Evolutionary conservation across 2,329 filamentous ascomycete species (phyloP), one percentile per base, ranked within the genome.

Genomic region (Sphaerulina musiva): DNA sequence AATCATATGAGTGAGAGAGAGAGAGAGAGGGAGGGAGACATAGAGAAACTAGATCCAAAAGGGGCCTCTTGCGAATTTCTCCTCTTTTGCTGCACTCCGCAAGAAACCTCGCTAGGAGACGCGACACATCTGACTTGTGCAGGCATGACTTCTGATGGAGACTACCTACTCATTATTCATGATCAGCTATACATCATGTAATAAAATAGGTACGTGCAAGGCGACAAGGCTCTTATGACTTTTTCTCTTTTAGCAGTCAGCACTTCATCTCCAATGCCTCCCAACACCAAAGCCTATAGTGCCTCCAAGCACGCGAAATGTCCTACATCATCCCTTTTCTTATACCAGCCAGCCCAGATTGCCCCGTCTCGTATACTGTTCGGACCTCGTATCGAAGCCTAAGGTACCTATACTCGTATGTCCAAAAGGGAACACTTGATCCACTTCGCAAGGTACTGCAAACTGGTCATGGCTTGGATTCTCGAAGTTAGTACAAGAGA

Each of bases 391-490:
- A 54, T 73, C 70, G 46, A 60, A 73, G 17, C 14, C 14, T 17
- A 17, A n/a, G n/a, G n/a, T 17, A 17, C 62, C 68, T 48, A 71
- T 72, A 32, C 65, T 69, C 10, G 67, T 70, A 45, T 71, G 71
- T 1, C 70, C 71, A 48, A 72, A 65, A 5, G 70, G 71, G 14
- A 17, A 26, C 67, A 63, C 20, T 63, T 67, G 41, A 73, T 72
- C 8, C 62, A 51, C 41, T 73, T 73, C 64, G 46, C 69, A 67
- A 48, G 69, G 72, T 17, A 65, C 64, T 1, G 69, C 69, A 52
- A 72, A 73, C 32, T 68, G 63, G 47, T 72, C 67, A 51, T 73
- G 70, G 9, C 68, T 60, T 1, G 69, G 66, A 45, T 73, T 73
- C 46, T 72, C 68, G 58, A 70, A 73, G 54, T 73, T 73, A 49